Conservation (phyloP, 495 filamentous ascomycete genomes). For the Penicillium nucicola region DNA sequence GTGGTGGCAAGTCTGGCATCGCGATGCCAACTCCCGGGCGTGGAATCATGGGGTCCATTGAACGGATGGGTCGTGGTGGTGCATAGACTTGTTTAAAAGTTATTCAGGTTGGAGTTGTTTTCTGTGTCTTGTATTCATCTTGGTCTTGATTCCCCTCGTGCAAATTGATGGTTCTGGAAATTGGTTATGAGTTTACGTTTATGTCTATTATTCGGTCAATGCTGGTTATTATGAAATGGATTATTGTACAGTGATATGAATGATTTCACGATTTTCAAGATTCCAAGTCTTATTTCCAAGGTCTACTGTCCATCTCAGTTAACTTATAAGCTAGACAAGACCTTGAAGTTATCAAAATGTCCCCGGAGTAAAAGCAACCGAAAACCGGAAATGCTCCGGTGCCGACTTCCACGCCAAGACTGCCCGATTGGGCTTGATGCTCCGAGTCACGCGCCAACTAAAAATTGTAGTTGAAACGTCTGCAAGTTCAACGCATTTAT, state of each 20-base stretch:
- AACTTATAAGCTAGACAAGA: too few relatives aligned
- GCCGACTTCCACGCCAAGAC: too few relatives aligned
- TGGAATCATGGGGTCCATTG: conserved; percentile 69
- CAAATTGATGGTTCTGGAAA: not conserved
- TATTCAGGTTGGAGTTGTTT: not conserved
- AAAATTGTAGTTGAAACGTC: too few relatives aligned
- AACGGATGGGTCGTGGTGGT: conserved; percentile 59
- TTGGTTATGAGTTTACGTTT: conserved; percentile 10
- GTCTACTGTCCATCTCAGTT: too few relatives aligned
- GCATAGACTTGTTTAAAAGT: not conserved
- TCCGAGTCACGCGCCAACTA: too few relatives aligned
- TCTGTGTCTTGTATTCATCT: not conserved
- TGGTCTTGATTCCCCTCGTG: conserved; percentile 19
- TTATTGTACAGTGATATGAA: not conserved
- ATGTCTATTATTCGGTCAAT: not conserved
- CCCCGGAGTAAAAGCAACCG: too few relatives aligned
- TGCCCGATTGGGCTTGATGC: too few relatives aligned
- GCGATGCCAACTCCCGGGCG: conserved; percentile 45
- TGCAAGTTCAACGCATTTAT: too few relatives aligned
- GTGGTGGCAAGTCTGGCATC: conserved; percentile 41
- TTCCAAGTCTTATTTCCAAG: too few relatives aligned
- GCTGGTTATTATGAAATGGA: not conserved
- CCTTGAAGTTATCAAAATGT: too few relatives aligned
- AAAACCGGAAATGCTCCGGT: too few relatives aligned
- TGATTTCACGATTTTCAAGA: not conserved